Conservation (phyloP, 2,329 filamentous ascomycete species). For the Colletotrichum orbiculare region DNA sequence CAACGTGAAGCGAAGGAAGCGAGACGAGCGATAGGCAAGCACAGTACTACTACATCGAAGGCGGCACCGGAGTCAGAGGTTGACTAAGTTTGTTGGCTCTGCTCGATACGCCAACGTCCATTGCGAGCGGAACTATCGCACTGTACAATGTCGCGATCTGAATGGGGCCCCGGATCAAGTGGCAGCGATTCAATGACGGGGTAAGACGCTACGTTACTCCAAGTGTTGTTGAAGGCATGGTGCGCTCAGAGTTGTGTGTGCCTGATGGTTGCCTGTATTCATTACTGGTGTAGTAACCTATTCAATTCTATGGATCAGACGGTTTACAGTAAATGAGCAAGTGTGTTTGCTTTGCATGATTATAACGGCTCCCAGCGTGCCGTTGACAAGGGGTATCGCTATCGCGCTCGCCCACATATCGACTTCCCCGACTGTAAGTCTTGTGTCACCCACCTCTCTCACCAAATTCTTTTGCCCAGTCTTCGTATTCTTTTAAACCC, state of each 20-base stretch:
- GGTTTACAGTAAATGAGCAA: no score
- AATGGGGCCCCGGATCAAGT: no score
- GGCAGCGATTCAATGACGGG: no score
- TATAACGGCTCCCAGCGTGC: neutral
- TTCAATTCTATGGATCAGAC: no score
- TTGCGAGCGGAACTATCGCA: neutral
- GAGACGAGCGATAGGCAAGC: slow-evolving; percentile 54
- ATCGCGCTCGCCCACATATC: no score
- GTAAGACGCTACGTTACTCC: no score
- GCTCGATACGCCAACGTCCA: neutral
- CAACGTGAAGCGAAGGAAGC: slow-evolving; percentile 69
- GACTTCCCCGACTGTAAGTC: neutral
- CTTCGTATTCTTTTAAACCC: slow-evolving; percentile 88
- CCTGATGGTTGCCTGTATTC: no score
- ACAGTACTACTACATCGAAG: slow-evolving; percentile 10
- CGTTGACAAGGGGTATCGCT: neutral
- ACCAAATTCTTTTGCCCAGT: slow-evolving; percentile 94
- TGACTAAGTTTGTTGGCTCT: neutral
- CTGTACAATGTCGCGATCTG: slow-evolving; percentile 15
- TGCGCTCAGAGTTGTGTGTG: no score
- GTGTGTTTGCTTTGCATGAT: neutral
- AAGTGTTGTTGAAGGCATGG: no score
- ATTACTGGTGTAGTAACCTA: no score
- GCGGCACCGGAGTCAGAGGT: slow-evolving; percentile 4
- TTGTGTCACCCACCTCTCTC: slow-evolving; percentile 79